Percentiles rank a stretch among this genome's conserved stretches.
These are phyloP conservation scores for Claviceps monticola DNA, from an alignment of 2,329 filamentous ascomycete genomes.

Conservation along the genomic window DNA sequence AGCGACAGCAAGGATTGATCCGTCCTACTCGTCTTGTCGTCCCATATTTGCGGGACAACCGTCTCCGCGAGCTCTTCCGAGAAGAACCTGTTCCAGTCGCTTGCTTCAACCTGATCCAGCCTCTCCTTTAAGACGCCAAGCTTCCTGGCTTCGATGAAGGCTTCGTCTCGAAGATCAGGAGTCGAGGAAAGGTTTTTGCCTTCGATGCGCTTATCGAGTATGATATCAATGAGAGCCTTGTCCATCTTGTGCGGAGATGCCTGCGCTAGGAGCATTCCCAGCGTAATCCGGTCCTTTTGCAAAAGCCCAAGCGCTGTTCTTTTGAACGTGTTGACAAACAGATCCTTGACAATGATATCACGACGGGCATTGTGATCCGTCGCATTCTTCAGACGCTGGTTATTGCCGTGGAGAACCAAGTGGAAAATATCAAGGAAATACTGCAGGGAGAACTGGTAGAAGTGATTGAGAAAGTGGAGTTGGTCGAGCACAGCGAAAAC, in stretches of 20 bases:
- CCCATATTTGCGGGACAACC: slow-evolving; percentile 65
- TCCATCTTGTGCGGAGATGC: slow-evolving; percentile 96
- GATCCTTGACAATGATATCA: slow-evolving; percentile 78
- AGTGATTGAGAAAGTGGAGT: slow-evolving; percentile 95
- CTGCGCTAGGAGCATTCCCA: slow-evolving; percentile 90
- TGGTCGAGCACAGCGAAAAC: slow-evolving; percentile 96
- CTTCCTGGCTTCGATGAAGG: slow-evolving; percentile 53
- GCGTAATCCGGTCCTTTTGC: slow-evolving; percentile 85
- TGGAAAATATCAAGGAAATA: slow-evolving; percentile 98
- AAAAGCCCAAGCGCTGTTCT: slow-evolving; percentile 85
- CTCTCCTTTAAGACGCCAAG: slow-evolving; percentile 61
- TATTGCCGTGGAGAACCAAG: slow-evolving; percentile 70
- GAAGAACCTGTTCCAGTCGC: slow-evolving; percentile 71
- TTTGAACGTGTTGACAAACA: slow-evolving; percentile 85
- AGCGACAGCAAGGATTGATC: slow-evolving; percentile 74
- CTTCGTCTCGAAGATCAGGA: slow-evolving; percentile 48
- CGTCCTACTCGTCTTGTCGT: slow-evolving; percentile 43
- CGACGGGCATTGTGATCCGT: slow-evolving; percentile 67
- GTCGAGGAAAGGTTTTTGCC: slow-evolving; percentile 68
- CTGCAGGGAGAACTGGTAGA: slow-evolving; percentile 97
- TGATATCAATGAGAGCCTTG: slow-evolving; percentile 70
- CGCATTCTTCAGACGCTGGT: slow-evolving; percentile 48
- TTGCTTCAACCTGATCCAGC: slow-evolving; percentile 45
- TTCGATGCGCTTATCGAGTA: slow-evolving; percentile 65
- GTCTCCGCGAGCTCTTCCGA: slow-evolving; percentile 77